Conservation (phyloP, 192 early-diverging fungal genomes). For the Mortierella claussenii region DNA sequence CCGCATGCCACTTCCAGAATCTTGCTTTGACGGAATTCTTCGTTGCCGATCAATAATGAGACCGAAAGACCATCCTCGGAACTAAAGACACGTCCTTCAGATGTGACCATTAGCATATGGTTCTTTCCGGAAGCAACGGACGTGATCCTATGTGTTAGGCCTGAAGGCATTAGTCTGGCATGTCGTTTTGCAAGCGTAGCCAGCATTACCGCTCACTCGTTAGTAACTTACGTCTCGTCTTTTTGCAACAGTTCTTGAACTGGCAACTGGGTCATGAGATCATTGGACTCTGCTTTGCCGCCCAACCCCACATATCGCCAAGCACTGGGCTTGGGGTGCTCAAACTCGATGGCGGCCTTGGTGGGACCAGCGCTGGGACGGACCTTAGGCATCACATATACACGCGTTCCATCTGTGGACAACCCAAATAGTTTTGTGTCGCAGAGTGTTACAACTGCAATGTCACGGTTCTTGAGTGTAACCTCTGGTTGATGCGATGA, state of each 20-base stretch:
- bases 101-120: constrained; percentile 55
- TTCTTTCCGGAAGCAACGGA: constrained; percentile 51
- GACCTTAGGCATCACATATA: constrained; percentile 48
- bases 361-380: constrained; percentile 26
- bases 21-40: constrained; percentile 23
- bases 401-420: constrained; percentile 28
- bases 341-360: constrained; percentile 37
- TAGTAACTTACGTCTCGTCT: constrained; percentile 25
- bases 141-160: too few species aligned
- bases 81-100: constrained; percentile 51
- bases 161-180: too few species aligned
- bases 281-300: constrained; percentile 6
- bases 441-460: constrained; percentile 34
- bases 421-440: constrained; percentile 32
- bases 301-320: constrained; percentile 46
- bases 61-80: constrained; percentile 48
- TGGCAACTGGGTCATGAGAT: constrained; percentile 38
- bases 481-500: constrained; percentile 34
- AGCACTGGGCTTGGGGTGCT: constrained; percentile 9
- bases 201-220: too few species aligned
- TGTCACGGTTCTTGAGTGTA: constrained; percentile 48
- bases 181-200: too few species aligned
- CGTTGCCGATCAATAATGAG: constrained; percentile 24
- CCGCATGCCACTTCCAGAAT: constrained; percentile 53
- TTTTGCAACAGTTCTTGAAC: constrained; percentile 24